phyloP scores from a whole-genome alignment of 768 basidiomycete species.

The Favolaschia claudopus region DNA sequence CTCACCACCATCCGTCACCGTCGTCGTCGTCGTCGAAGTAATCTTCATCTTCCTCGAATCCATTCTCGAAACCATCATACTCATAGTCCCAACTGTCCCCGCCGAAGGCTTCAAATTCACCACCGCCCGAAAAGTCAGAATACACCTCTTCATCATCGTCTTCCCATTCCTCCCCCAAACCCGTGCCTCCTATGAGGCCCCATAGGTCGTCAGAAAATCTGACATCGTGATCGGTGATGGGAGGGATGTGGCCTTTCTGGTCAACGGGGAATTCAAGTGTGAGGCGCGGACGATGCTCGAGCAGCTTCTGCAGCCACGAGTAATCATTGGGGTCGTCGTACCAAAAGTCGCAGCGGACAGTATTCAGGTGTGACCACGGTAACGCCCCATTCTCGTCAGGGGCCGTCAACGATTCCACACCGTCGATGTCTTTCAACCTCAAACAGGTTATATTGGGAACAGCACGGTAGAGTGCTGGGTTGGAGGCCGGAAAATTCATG shows the following conservation, averaged over 20 bases:
- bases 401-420: neutral
- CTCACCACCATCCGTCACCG: neutral
- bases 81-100: conserved; percentile 25
- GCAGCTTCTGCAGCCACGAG: neutral
- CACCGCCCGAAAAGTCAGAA: conserved; percentile 5
- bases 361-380: conserved; percentile 14
- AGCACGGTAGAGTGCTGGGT: conserved; percentile 15
- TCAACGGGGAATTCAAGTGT: neutral
- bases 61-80: conserved; percentile 22
- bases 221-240: neutral
- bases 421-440: conserved; percentile 11
- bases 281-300: conserved; percentile 2
- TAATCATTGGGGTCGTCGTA: neutral
- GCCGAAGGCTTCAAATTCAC: neutral
- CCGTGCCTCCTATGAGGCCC: conserved; percentile 10
- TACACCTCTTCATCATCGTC: conserved; percentile 9
- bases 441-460: conserved; percentile 18
- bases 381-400: neutral
- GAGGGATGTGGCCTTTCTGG: neutral
- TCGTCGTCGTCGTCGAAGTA: conserved; percentile 2
- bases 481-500: neutral
- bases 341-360: neutral
- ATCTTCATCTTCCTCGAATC: conserved; percentile 24
- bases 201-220: neutral
- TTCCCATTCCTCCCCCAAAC: conserved; percentile 2